Evolutionary conservation across 2,329 filamentous ascomycete species (phyloP), one percentile per base, ranked within the genome.

Genomic region (Aspergillus persii): DNA sequence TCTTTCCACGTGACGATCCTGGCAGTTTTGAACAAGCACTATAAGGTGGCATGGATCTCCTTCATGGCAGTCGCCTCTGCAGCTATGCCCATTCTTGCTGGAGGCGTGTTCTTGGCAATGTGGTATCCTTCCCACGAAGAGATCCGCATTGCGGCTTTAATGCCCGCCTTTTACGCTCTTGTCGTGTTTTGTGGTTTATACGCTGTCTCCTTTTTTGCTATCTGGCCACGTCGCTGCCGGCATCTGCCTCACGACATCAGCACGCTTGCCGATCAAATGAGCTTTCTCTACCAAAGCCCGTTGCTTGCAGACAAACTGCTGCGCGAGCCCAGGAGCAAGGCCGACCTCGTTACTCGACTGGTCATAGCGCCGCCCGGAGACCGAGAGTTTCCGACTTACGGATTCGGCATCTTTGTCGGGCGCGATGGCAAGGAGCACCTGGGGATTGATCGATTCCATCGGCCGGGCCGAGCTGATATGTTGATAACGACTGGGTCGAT

Each of bases 231-330:
- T 11, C 83, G 90, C 12, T 77, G 80, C 47, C 79, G 82, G 44
- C 85, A 87, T 47, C 83, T 96, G 1, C 91, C 92, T 0, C 92
- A 96, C 71, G 82, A 83, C 4, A 86, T 90, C 46, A 84, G 83
- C 61, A 91, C 84, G 50, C 81, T 96, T 18, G 89, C 90, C 1
- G 91, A 93, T 71, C 81, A 93, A 26, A 83, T 96, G 66, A 89
- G 86, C 69, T 93, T 94, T 71, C 80, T 94, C 47, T 86, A 90
- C 60, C 87, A 88, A 65, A 88, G 87, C 48, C 88, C 89, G 27
- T 79, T 96, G 18, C 79, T 91, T 2, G 80, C 84, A 4, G 92
- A 96, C 69, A 82, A 86, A 8, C 84, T 89, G 0, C 94, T 97
- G 71, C 83, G 86, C 53, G 84, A 87, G 41, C 85, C 89, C 2